These are phyloP conservation scores for Aspergillus funiculosus DNA, from an alignment of 495 filamentous ascomycete genomes.

Conservation along the genomic window DNA sequence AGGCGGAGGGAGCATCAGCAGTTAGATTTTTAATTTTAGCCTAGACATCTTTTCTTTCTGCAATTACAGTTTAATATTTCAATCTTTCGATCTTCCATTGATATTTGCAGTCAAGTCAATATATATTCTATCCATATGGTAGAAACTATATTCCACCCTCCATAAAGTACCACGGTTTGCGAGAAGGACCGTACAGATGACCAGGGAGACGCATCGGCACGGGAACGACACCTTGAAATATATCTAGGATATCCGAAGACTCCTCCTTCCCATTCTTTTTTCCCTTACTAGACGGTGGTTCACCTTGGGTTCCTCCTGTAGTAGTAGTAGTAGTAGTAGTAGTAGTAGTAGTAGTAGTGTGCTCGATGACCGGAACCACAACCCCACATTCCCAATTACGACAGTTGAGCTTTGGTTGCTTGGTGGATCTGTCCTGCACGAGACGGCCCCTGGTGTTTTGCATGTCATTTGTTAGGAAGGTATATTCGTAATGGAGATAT, in stretches of 20 bases:
- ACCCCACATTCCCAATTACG: constrained; percentile 98
- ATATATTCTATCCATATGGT: too few relatives aligned
- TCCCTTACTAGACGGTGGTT: neutral
- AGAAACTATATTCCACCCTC: constrained; percentile 1
- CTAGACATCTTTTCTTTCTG: too few relatives aligned
- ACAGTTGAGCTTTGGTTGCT: constrained; percentile 67
- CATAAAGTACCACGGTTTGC: constrained; percentile 54
- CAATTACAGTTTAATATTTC: too few relatives aligned
- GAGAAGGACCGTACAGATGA: constrained; percentile 32
- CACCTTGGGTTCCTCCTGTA: neutral
- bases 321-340: neutral
- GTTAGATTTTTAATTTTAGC: too few relatives aligned
- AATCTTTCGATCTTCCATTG: too few relatives aligned
- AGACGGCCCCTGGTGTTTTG: constrained; percentile 57
- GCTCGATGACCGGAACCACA: constrained; percentile 48
- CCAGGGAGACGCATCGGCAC: constrained; percentile 68
- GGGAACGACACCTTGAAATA: constrained; percentile 56
- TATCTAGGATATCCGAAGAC: constrained; percentile 21
- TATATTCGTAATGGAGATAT: neutral
- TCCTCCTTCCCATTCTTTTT: constrained; percentile 2
- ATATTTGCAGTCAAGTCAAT: too few relatives aligned
- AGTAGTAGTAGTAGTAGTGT: neutral
- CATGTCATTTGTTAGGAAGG: neutral
- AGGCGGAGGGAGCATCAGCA: too few relatives aligned
- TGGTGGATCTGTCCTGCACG: constrained; percentile 57